Evolutionary conservation across 108 stramenopile genomes (phyloP).

Genomic region (Nitzschia sp.): DNA sequence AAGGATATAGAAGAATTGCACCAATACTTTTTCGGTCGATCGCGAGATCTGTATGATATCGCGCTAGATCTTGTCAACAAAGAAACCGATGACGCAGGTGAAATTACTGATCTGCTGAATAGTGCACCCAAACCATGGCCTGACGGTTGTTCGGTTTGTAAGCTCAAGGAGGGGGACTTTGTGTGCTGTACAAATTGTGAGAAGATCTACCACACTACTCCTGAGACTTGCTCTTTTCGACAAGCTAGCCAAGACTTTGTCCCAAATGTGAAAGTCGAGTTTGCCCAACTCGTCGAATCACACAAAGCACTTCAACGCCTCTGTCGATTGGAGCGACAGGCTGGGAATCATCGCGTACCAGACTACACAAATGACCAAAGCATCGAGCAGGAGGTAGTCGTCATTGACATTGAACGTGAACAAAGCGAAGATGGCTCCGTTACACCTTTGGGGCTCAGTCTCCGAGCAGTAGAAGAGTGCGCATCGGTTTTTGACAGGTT

Average conservation of each 20-base stretch:
- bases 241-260: too few relatives aligned
- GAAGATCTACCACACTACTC: conserved; percentile 5
- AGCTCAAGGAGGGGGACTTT: background rate
- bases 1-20: conserved; percentile 24
- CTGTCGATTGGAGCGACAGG: conserved; percentile 7
- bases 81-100: background rate
- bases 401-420: conserved; percentile 12
- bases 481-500: conserved; percentile 4
- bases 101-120: conserved; percentile 13
- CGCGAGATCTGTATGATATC: background rate
- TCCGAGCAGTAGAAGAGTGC: conserved; percentile 17
- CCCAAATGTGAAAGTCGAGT: background rate
- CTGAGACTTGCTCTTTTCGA: background rate
- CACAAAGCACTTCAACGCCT: conserved; percentile 5
- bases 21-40: conserved; percentile 7
- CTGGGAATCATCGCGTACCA: background rate
- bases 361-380: conserved; percentile 9
- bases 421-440: background rate
- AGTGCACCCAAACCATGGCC: conserved; percentile 26
- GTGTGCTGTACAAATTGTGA: conserved; percentile 25
- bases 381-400: conserved; percentile 1
- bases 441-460: conserved; percentile 4
- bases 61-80: conserved; percentile 2
- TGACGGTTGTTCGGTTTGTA: conserved; percentile 7
- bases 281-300: conserved; percentile 10